Percentiles rank a stretch among this genome's conserved stretches.
Evolutionary conservation across 805 yeast species (phyloP).

Genomic region (Candida ortonii): DNA sequence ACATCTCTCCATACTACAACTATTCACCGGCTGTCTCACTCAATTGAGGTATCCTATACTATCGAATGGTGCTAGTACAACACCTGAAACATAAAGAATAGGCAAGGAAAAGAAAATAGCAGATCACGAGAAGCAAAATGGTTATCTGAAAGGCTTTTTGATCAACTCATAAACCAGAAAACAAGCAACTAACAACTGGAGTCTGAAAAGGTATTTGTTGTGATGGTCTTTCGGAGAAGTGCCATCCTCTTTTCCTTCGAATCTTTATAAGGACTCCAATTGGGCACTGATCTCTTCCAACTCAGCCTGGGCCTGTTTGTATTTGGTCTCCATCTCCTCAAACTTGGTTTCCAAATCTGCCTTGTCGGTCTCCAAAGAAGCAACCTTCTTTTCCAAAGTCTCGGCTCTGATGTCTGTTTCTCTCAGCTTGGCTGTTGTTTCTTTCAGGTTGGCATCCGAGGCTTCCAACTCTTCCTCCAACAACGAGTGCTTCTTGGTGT

Average conservation of each 20-base stretch:
- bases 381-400: slow-evolving; percentile 90
- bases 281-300: slow-evolving; percentile 96
- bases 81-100: neutral
- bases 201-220: slow-evolving; percentile 2
- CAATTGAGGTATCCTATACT: slow-evolving; percentile 2
- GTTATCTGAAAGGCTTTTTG: slow-evolving; percentile 11
- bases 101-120: slow-evolving; percentile 1
- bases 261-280: slow-evolving; percentile 65
- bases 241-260: slow-evolving; percentile 3
- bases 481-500: slow-evolving; percentile 82
- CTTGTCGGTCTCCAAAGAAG: slow-evolving; percentile 88
- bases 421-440: slow-evolving; percentile 89
- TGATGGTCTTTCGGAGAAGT: slow-evolving; percentile 1
- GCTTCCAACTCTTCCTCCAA: slow-evolving; percentile 90
- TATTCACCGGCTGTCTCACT: neutral
- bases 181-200: slow-evolving; percentile 16
- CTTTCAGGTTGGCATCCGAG: slow-evolving; percentile 86
- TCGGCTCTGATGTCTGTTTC: slow-evolving; percentile 95
- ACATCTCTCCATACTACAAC: neutral
- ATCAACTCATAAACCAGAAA: slow-evolving; percentile 20
- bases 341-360: slow-evolving; percentile 86
- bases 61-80: neutral
- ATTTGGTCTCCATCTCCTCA: slow-evolving; percentile 82
- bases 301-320: slow-evolving; percentile 84
- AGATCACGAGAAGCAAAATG: neutral